Conservation (phyloP, 2,329 filamentous ascomycete genomes). For the Stachybotrys elegans region DNA sequence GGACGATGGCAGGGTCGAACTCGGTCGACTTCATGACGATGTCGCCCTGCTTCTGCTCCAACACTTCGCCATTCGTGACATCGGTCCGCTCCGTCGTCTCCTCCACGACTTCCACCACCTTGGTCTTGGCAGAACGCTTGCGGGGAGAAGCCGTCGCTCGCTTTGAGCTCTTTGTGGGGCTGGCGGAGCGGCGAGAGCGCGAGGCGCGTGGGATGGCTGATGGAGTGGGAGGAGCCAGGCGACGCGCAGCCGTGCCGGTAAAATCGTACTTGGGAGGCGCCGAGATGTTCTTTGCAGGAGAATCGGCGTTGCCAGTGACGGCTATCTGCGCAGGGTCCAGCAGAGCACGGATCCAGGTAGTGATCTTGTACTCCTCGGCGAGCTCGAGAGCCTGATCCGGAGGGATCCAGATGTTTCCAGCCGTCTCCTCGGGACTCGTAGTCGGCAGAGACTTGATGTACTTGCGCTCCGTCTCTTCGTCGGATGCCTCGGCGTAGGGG, state of each 20-base stretch:
- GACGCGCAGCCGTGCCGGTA: conserved; percentile 28
- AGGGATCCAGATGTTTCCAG: conserved; percentile 94
- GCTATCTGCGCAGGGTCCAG: conserved; percentile 80
- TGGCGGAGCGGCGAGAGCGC: conserved; percentile 52
- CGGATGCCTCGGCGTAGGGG: conserved; percentile 66
- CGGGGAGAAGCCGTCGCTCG: conserved; percentile 47
- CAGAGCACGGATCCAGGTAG: conserved; percentile 85
- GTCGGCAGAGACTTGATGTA: conserved; percentile 79
- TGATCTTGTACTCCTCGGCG: conserved; percentile 81
- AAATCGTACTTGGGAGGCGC: conserved; percentile 77
- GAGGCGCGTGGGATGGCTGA: conserved; percentile 37
- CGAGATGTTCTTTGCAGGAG: conserved; percentile 69
- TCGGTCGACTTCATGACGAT: conserved; percentile 41
- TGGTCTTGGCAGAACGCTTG: conserved; percentile 45
- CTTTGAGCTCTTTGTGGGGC: conserved; percentile 46
- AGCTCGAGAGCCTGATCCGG: conserved; percentile 75
- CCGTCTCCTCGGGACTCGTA: conserved; percentile 86
- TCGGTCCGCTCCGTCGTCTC: conserved; percentile 19
- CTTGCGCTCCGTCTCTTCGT: conserved; percentile 72
- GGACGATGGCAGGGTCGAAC: conserved; percentile 41
- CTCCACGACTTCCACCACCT: conserved; percentile 34
- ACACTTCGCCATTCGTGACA: conserved; percentile 23
- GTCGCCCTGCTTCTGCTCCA: conserved; percentile 25
- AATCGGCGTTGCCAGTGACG: conserved; percentile 53
- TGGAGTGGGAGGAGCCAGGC: conserved; percentile 45